Base-by-base conservation (phyloP, 2,329 filamentous ascomycete species). In the Talaromyces albobiverticillius region DNA sequence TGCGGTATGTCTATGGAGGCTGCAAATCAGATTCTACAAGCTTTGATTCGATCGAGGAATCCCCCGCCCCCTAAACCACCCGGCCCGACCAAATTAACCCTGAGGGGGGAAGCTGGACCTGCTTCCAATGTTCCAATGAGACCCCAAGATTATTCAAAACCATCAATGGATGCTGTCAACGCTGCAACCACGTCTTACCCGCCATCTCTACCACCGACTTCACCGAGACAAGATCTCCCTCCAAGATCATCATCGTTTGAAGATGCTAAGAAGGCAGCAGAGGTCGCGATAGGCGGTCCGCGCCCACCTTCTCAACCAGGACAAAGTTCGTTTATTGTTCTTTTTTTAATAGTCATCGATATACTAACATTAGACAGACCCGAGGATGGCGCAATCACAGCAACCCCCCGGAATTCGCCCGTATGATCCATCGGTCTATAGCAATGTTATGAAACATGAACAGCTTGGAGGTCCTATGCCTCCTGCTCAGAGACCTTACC, bases 1-100 rank as follows among this genome's bases (percentile, higher is more conserved):
- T 99, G 94, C 71, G 94, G 94, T 63, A 99, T 99, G 91, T 95
- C 91, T 25, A 97, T 97, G 94, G 89, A 94, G 54, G 89, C 90
- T 34, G 94, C 94, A 41, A 97, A 96, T 71, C 86, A 95, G 67
- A 96, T 99, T 60, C 73, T 97, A 52, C 87, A 91, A 60, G 90
- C 92, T 47, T 89, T 96, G 62, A 84, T 90, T 66, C 85, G 85
- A 47, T 86, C 88, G 56, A 95, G 92, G 74, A 84, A 85, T 67
- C 54, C 46, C 29, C 48, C 43, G 20, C 82, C 84, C 79, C 88
- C 72, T 78, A 81, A 82, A 66, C 71, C 72, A 51, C 77, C 3
- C 47, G 38, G 31, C 16, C 36, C 34, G 76, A 76, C 56, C 77
- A 93, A 71, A 82, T 80, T 57, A 83, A 84, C 47, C 82, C 82